Conservation (phyloP, 805 yeast genomes). For the Nakazawaea ambrosiae region DNA sequence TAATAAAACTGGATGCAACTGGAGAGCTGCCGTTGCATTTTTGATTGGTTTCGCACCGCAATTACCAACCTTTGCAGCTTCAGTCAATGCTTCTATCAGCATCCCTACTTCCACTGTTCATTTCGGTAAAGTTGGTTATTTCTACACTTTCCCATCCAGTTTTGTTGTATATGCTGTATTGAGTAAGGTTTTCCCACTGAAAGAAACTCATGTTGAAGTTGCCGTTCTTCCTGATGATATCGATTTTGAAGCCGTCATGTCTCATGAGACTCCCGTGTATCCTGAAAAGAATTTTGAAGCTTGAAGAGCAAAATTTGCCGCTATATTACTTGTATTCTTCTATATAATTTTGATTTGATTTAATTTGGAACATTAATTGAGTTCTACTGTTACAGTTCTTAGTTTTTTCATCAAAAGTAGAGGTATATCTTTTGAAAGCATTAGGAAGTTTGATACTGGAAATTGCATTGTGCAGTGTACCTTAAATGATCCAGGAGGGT, state of each 20-base stretch:
- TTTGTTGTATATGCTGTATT: constrained; percentile 19
- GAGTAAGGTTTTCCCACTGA: constrained; percentile 19
- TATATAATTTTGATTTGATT: too few relatives aligned
- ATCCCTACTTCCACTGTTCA: constrained; percentile 18
- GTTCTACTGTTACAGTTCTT: too few relatives aligned
- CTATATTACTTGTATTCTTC: too few relatives aligned
- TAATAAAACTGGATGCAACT: constrained; percentile 32
- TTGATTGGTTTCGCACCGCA: constrained; percentile 76
- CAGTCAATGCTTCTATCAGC: constrained; percentile 20
- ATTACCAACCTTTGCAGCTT: constrained; percentile 66
- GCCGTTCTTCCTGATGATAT: constrained; percentile 10
- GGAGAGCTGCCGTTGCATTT: constrained; percentile 37
- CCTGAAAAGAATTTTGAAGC: constrained; percentile 2
- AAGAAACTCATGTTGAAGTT: constrained; percentile 2
- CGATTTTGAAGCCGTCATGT: constrained; percentile 7
- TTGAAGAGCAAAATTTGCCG: neutral
- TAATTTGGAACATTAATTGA: too few relatives aligned
- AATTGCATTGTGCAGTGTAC: too few relatives aligned
- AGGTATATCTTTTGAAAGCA: too few relatives aligned
- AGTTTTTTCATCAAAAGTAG: too few relatives aligned
- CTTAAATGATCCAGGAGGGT: too few relatives aligned
- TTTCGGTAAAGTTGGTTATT: constrained; percentile 25
- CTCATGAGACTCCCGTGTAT: constrained; percentile 2
- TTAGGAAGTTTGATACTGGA: too few relatives aligned
- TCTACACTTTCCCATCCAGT: constrained; percentile 24